Percentiles rank a stretch among this genome's conserved stretches.
phyloP scores from a whole-genome alignment of 805 yeast genomes.

The Candida loeiensis region DNA sequence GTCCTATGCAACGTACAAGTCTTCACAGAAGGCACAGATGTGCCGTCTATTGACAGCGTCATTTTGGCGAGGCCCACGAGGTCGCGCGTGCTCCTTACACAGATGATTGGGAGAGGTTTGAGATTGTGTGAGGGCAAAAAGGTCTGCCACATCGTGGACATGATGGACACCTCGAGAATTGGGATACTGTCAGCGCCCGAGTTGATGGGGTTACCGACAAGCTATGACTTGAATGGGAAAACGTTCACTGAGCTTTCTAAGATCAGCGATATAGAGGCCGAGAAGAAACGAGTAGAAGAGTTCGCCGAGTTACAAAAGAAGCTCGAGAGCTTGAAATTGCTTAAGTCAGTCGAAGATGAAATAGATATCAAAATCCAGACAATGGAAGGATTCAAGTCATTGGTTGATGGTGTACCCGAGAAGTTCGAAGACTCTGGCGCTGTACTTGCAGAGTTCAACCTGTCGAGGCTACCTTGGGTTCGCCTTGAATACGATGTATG shows the following conservation, averaged over 20 bases:
- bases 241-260: conserved; percentile 19
- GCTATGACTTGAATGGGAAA: conserved; percentile 22
- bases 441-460: conserved; percentile 15
- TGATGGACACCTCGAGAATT: conserved; percentile 58
- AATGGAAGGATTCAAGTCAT: conserved; percentile 11
- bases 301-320: conserved; percentile 3
- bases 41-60: conserved; percentile 82
- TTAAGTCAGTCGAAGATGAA: background rate
- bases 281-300: conserved; percentile 9
- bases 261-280: conserved; percentile 12
- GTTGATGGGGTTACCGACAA: conserved; percentile 19
- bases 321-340: background rate
- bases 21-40: conserved; percentile 92
- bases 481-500: conserved; percentile 32
- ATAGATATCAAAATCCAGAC: conserved; percentile 7
- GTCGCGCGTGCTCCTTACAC: conserved; percentile 67
- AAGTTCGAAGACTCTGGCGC: conserved; percentile 11
- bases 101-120: conserved; percentile 91
- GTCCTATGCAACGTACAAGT: conserved; percentile 86
- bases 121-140: conserved; percentile 59
- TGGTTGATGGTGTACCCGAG: conserved; percentile 12
- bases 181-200: conserved; percentile 36
- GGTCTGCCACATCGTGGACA: conserved; percentile 71
- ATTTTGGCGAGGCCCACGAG: conserved; percentile 77
- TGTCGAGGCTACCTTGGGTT: conserved; percentile 21